phyloP scores from a whole-genome alignment of 2,329 filamentous ascomycete species.

The Alternaria arborescens region DNA sequence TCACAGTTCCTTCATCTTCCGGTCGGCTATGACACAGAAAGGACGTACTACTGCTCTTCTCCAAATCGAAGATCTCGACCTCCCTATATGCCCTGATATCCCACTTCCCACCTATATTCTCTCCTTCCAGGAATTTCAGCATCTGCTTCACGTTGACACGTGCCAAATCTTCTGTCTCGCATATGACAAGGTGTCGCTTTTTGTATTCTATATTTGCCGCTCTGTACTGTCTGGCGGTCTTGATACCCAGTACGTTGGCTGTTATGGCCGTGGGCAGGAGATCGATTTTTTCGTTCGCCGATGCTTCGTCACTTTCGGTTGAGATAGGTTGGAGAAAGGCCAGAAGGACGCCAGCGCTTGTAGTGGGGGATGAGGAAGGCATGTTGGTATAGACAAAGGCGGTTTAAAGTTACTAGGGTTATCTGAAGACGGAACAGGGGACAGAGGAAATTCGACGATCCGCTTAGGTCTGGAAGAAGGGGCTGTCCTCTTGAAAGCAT shows the following conservation, averaged over 20 bases:
- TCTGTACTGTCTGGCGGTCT: slow-evolving; percentile 17
- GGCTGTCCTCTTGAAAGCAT: background rate
- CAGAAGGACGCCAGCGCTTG: background rate
- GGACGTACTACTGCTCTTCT: background rate
- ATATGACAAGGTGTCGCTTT: slow-evolving; percentile 36
- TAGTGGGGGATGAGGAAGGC: background rate
- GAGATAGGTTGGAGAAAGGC: slow-evolving; percentile 6
- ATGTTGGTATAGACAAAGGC: background rate
- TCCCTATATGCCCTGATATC: background rate
- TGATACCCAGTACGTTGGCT: background rate
- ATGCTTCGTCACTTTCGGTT: background rate
- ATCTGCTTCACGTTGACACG: slow-evolving; percentile 26
- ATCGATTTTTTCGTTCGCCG: background rate
- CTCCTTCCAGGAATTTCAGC: slow-evolving; percentile 7
- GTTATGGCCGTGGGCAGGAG: slow-evolving; percentile 1
- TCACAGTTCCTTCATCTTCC: background rate
- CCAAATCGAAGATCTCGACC: slow-evolving; percentile 1
- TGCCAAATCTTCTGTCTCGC: slow-evolving; percentile 34
- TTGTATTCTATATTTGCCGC: slow-evolving; percentile 28
- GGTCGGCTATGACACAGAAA: background rate
- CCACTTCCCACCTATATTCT: background rate
- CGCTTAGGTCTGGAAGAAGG: background rate
- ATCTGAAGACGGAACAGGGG: background rate
- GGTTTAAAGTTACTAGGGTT: too few species aligned
- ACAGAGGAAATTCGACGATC: background rate